A percentile compares a stretch with the other conserved stretches of the same genome.
These are phyloP conservation scores for Penicillium sp. DNA, from an alignment of 2,329 filamentous ascomycete species.

Conservation along the genomic window DNA sequence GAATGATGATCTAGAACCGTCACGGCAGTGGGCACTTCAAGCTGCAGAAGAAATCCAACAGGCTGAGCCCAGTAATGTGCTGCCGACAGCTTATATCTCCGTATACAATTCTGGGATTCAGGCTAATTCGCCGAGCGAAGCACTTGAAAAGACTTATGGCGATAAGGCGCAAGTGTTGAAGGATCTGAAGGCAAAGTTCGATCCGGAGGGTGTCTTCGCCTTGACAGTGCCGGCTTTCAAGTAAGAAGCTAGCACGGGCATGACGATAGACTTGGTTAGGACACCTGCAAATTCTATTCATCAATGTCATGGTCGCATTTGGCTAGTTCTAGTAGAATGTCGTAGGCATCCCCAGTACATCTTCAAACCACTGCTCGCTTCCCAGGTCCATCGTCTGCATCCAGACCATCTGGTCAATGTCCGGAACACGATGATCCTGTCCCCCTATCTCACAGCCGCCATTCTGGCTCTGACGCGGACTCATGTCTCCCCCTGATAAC, in stretches of 20 bases:
- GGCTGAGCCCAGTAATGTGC: conserved; percentile 7
- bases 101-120: conserved; percentile 3
- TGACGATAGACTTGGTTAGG: neutral
- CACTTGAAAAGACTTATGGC: conserved; percentile 21
- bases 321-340: neutral
- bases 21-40: conserved; percentile 12
- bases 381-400: conserved; percentile 34
- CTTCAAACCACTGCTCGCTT: conserved; percentile 26
- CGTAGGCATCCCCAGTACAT: neutral
- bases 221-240: conserved; percentile 11
- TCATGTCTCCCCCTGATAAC: conserved; percentile 2
- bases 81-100: conserved; percentile 21
- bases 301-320: neutral
- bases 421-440: conserved; percentile 17
- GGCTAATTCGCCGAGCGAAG: neutral
- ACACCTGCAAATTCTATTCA: neutral
- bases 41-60: conserved; percentile 7
- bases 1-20: neutral
- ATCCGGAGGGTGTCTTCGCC: conserved; percentile 20
- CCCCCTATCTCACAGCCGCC: conserved; percentile 2
- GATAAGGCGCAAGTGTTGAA: conserved; percentile 15
- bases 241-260: neutral
- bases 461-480: neutral
- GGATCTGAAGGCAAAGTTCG: conserved; percentile 17
- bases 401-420: conserved; percentile 30